A percentile compares a stretch with the other conserved stretches of the same genome.
Evolutionary conservation across 345 rosid species (phyloP).

Genomic region (Kandelia obovata): DNA sequence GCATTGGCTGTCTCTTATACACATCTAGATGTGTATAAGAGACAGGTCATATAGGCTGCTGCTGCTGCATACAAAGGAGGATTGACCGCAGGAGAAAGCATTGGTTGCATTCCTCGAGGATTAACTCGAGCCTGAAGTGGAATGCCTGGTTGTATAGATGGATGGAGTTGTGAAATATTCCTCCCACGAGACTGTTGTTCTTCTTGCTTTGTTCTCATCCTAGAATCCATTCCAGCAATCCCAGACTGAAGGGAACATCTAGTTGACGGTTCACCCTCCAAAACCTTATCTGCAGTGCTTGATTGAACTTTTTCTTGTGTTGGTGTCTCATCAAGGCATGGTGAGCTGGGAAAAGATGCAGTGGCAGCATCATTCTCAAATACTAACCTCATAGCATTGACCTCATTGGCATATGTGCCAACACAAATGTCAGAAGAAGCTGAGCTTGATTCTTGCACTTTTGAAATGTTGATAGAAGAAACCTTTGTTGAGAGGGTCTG

Average conservation of each 20-base stretch:
- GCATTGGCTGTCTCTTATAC: slow-evolving; percentile 16
- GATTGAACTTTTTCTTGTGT: slow-evolving; percentile 36
- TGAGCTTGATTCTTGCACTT: slow-evolving; percentile 40
- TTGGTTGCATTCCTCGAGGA: slow-evolving; percentile 39
- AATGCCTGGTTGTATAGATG: slow-evolving; percentile 40
- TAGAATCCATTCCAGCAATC: slow-evolving; percentile 34
- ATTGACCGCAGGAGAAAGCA: slow-evolving; percentile 17
- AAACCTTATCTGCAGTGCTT: slow-evolving; percentile 27
- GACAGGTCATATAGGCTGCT: slow-evolving; percentile 21
- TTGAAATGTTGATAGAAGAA: slow-evolving; percentile 47
- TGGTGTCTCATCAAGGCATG: slow-evolving; percentile 28
- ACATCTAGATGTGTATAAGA: too few species aligned
- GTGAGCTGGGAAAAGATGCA: slow-evolving; percentile 32
- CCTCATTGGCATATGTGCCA: slow-evolving; percentile 34
- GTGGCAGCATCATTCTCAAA: slow-evolving; percentile 40
- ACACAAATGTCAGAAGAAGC: slow-evolving; percentile 40
- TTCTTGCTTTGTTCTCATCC: slow-evolving; percentile 48
- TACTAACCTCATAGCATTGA: slow-evolving; percentile 40
- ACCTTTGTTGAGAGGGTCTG: slow-evolving; percentile 42
- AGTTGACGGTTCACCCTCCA: slow-evolving; percentile 41
- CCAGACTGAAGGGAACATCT: slow-evolving; percentile 35
- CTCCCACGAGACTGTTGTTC: slow-evolving; percentile 55
- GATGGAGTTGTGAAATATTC: slow-evolving; percentile 39
- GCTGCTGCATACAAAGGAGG: slow-evolving; percentile 20
- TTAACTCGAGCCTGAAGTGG: slow-evolving; percentile 34